Evolutionary conservation across 352 stramenopile genomes (phyloP).

Genomic region (Saprolegnia diclina): DNA sequence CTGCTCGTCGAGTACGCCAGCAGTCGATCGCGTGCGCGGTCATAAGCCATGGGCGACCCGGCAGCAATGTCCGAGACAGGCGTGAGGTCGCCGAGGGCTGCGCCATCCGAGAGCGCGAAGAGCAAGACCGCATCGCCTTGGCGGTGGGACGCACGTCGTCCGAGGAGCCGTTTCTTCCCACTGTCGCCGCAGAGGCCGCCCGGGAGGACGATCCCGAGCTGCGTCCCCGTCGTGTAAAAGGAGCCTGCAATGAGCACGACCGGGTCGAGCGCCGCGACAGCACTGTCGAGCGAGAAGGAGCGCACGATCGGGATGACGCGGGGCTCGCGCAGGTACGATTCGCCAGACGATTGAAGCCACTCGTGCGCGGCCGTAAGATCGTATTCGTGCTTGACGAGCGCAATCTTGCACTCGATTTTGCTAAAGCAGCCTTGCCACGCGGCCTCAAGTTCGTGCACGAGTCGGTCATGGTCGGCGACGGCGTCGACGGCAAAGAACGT

Average conservation of each 20-base stretch:
- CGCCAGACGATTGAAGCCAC: slow-evolving; percentile 36
- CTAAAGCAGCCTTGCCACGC: slow-evolving; percentile 68
- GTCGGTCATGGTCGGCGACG: slow-evolving; percentile 1
- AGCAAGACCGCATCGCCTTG: slow-evolving; percentile 63
- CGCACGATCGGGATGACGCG: slow-evolving; percentile 9
- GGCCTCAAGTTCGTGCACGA: slow-evolving; percentile 38
- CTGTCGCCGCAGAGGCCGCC: slow-evolving; percentile 45
- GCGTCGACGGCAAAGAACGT: background rate
- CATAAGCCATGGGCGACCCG: slow-evolving; percentile 58
- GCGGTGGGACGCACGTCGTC: slow-evolving; percentile 14
- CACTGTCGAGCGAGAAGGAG: background rate
- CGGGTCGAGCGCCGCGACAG: slow-evolving; percentile 41
- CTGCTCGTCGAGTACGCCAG: slow-evolving; percentile 46
- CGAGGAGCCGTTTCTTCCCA: slow-evolving; percentile 35
- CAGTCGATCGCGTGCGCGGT: slow-evolving; percentile 41
- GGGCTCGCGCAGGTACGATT: background rate
- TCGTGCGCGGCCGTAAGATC: slow-evolving; percentile 38
- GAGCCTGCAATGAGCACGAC: slow-evolving; percentile 65
- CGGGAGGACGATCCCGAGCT: slow-evolving; percentile 63
- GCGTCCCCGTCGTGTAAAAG: slow-evolving; percentile 52
- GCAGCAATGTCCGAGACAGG: slow-evolving; percentile 52
- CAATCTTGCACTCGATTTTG: slow-evolving; percentile 51
- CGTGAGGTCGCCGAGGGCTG: slow-evolving; percentile 30
- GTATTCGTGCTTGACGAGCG: slow-evolving; percentile 42
- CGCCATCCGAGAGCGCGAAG: slow-evolving; percentile 49